phyloP scores from a whole-genome alignment of 129 eudicot species.

The Lonicera japonica region DNA sequence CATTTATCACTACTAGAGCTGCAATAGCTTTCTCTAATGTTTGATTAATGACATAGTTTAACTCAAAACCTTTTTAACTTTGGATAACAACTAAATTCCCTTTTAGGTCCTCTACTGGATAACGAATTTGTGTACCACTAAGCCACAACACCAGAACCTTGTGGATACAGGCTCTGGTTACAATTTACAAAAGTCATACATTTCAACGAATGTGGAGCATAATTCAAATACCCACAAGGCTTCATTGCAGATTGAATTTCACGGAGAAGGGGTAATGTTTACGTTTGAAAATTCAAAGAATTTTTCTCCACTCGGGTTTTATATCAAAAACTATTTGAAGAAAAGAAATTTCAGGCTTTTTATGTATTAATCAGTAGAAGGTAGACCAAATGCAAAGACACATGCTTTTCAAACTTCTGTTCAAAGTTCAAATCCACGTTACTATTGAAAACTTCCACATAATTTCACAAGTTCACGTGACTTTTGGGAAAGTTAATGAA shows the following conservation, averaged over 20 bases:
- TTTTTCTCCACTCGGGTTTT: slow-evolving; percentile 1
- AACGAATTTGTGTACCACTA: background rate
- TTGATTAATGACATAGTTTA: too few relatives aligned
- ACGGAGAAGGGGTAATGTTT: background rate
- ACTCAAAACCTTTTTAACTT: too few relatives aligned
- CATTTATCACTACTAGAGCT: too few relatives aligned
- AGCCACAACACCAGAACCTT: background rate
- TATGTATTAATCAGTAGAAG: background rate
- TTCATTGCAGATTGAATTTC: slow-evolving; percentile 4
- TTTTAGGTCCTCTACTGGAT: background rate
- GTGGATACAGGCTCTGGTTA: background rate
- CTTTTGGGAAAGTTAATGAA: background rate
- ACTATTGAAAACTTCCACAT: slow-evolving; percentile 5
- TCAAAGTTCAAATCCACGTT: slow-evolving; percentile 8
- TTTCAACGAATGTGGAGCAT: slow-evolving; percentile 5
- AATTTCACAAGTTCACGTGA: slow-evolving; percentile 8
- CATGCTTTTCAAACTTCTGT: background rate
- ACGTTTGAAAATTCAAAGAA: slow-evolving; percentile 16
- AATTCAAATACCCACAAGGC: slow-evolving; percentile 1
- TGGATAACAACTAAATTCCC: too few relatives aligned
- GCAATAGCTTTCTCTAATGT: background rate
- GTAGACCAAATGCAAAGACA: background rate
- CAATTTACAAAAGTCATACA: background rate
- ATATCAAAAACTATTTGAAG: background rate
- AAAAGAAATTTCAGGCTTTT: background rate